These are phyloP conservation scores for Didymellaceae sp. DNA, from an alignment of 2,329 filamentous ascomycete genomes.

Conservation along the genomic window DNA sequence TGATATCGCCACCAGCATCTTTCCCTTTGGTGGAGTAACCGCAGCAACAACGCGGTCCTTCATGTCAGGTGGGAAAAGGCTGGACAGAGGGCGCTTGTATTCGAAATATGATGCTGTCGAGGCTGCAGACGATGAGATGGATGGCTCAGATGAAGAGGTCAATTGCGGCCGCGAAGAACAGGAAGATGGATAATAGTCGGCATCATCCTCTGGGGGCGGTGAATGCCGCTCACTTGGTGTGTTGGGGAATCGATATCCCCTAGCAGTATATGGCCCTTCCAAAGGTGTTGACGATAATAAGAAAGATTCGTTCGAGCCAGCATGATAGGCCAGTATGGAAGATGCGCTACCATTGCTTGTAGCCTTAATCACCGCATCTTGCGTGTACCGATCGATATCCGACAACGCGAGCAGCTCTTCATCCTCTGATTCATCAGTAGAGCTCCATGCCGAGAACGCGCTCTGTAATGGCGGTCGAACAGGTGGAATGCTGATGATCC, in stretches of 20 bases:
- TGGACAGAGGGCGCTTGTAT: constrained; percentile 33
- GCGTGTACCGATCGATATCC: constrained; percentile 12
- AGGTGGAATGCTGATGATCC: constrained; percentile 39
- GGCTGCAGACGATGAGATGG: constrained; percentile 34
- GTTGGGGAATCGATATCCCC: constrained; percentile 31
- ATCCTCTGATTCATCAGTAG: constrained; percentile 43
- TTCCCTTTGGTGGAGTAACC: constrained; percentile 36
- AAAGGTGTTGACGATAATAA: constrained; percentile 42
- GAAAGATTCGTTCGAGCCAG: constrained; percentile 34
- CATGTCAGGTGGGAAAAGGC: constrained; percentile 28
- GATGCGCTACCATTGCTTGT: constrained; percentile 33
- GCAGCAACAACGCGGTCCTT: constrained; percentile 41
- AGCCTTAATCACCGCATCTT: constrained; percentile 16
- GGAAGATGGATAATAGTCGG: constrained; percentile 35
- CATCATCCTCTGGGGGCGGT: constrained; percentile 11
- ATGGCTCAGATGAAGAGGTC: constrained; percentile 42
- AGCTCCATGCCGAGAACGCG: constrained; percentile 48
- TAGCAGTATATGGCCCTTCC: constrained; percentile 31
- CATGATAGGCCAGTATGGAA: constrained; percentile 43
- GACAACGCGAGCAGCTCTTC: constrained; percentile 23
- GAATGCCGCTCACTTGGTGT: constrained; percentile 17
- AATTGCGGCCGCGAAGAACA: constrained; percentile 36
- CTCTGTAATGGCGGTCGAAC: constrained; percentile 43
- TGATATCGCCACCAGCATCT: constrained; percentile 39
- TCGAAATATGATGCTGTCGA: constrained; percentile 45